These are phyloP conservation scores for Farysia itapuensis DNA, from an alignment of 1,284 basidiomycete genomes.

Conservation along the genomic window DNA sequence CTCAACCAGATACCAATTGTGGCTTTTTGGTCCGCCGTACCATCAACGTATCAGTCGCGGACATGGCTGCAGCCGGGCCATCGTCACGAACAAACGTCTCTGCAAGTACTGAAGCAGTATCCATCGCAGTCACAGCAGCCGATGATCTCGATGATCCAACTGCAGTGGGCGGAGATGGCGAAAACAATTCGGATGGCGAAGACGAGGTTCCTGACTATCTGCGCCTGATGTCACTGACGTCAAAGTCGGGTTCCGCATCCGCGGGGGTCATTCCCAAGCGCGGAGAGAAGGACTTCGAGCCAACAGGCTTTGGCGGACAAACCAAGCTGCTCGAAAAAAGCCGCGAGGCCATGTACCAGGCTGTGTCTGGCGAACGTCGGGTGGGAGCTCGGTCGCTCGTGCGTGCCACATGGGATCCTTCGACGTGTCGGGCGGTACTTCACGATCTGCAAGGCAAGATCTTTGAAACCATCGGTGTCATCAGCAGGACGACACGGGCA, in stretches of 20 bases:
- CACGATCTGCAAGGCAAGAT: conserved; percentile 45
- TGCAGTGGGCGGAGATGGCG: neutral
- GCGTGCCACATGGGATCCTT: conserved; percentile 46
- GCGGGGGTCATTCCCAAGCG: conserved; percentile 41
- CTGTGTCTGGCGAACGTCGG: conserved; percentile 70
- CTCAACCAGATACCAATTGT: too few species aligned
- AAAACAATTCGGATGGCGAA: conserved; percentile 22
- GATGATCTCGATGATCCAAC: conserved; percentile 28
- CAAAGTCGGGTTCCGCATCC: conserved; percentile 4
- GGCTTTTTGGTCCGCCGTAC: too few species aligned
- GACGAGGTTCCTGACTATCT: conserved; percentile 39
- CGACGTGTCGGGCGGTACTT: conserved; percentile 38
- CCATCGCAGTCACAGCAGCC: too few species aligned
- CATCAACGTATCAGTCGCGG: too few species aligned
- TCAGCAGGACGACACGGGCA: conserved; percentile 4
- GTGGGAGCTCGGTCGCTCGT: conserved; percentile 34
- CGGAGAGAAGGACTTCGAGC: conserved; percentile 71
- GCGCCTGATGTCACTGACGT: conserved; percentile 22
- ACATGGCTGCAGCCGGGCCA: too few species aligned
- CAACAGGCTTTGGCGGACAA: conserved; percentile 67
- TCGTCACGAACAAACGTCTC: too few species aligned
- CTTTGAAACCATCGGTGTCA: conserved; percentile 47
- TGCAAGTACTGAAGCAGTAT: too few species aligned
- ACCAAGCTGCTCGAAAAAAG: conserved; percentile 79
- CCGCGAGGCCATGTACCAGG: conserved; percentile 80